Percentiles rank a stretch among this genome's conserved stretches.
phyloP scores from a whole-genome alignment of 179 eudicot species.

The Silene noctiflora region DNA sequence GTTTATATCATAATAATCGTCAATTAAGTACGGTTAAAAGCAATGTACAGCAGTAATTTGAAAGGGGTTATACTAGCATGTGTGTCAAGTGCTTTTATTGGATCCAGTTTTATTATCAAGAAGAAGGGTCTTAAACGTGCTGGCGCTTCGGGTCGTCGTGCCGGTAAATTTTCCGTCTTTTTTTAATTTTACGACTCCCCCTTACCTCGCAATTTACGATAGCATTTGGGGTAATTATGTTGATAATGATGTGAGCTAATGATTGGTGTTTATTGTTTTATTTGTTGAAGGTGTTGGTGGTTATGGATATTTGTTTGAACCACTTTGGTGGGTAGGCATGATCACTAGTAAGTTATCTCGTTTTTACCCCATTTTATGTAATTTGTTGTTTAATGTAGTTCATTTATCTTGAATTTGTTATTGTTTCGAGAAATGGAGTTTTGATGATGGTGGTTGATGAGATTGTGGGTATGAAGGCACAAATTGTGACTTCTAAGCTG shows the following conservation, averaged over 20 bases:
- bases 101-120: slow-evolving; percentile 84
- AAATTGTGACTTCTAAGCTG: neutral
- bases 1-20: slow-evolving; percentile 19
- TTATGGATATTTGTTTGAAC: slow-evolving; percentile 77
- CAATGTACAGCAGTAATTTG: slow-evolving; percentile 56
- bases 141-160: slow-evolving; percentile 65
- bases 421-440: neutral
- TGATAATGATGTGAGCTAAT: slow-evolving; percentile 8
- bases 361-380: neutral
- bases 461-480: neutral
- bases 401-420: neutral
- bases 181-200: slow-evolving; percentile 10
- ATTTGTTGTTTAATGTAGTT: slow-evolving; percentile 1
- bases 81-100: slow-evolving; percentile 78
- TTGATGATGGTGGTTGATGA: slow-evolving; percentile 7
- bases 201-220: too few species aligned
- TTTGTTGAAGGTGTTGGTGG: slow-evolving; percentile 73
- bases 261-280: slow-evolving; percentile 16
- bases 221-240: neutral
- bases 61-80: slow-evolving; percentile 69
- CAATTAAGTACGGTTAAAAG: slow-evolving; percentile 10
- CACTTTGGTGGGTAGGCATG: slow-evolving; percentile 99
- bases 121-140: slow-evolving; percentile 86
- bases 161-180: slow-evolving; percentile 38
- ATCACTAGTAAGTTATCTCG: slow-evolving; percentile 60